Evolutionary conservation across 2,329 filamentous ascomycete species (phyloP).

Genomic region (Pseudogymnoascus sp.): DNA sequence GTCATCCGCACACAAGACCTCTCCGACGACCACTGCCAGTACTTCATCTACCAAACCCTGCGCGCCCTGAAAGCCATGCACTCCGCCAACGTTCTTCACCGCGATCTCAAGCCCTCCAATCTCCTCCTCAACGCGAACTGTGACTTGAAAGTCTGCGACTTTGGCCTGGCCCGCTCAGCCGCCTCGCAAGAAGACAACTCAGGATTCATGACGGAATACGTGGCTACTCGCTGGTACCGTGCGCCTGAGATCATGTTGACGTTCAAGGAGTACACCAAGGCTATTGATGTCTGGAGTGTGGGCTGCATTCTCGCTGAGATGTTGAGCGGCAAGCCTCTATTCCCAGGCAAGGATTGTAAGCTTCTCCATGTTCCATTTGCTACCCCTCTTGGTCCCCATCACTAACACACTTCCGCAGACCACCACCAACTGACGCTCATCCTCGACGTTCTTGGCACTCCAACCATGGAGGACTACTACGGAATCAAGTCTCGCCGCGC

Average conservation of each 20-base stretch:
- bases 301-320: conserved; percentile 98
- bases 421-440: conserved; percentile 97
- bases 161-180: conserved; percentile 88
- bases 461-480: conserved; percentile 99
- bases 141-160: conserved; percentile 98
- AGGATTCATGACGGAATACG: conserved; percentile 99
- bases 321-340: conserved; percentile 95
- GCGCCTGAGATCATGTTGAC: conserved; percentile 99
- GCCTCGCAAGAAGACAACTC: conserved; percentile 98
- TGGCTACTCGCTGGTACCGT: conserved; percentile 97
- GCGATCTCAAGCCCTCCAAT: conserved; percentile 96
- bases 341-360: conserved; percentile 97
- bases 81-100: conserved; percentile 94
- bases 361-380: conserved; percentile 19
- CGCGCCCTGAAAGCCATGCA: conserved; percentile 98
- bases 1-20: conserved; percentile 98
- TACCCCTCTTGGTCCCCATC: conserved; percentile 9
- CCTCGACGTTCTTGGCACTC: conserved; percentile 91
- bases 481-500: conserved; percentile 98
- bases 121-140: conserved; percentile 96
- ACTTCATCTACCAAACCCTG: conserved; percentile 99
- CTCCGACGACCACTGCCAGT: conserved; percentile 98
- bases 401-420: conserved; percentile 43
- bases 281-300: conserved; percentile 98
- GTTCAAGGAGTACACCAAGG: conserved; percentile 99